Evolutionary conservation across 805 yeast genomes (phyloP).

Genomic region (Kuraishia piskuri): DNA sequence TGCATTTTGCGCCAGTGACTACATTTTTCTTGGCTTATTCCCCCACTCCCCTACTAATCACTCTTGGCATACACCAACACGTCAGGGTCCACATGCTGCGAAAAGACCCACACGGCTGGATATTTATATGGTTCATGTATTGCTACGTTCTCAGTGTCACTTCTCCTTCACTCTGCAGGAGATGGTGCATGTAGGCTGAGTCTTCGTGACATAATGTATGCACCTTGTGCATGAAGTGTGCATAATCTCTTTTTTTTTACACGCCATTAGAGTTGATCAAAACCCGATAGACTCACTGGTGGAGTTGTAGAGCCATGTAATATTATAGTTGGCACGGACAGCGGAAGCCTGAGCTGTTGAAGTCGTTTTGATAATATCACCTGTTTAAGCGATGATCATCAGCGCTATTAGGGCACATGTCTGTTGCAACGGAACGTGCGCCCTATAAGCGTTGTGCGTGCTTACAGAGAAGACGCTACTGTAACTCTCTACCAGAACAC

Average conservation of each 20-base stretch:
- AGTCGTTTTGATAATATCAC: too few relatives aligned
- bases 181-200: neutral
- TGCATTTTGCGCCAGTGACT: neutral
- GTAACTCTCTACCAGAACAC: too few relatives aligned
- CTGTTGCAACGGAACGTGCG: neutral
- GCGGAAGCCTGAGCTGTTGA: too few relatives aligned
- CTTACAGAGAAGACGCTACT: too few relatives aligned
- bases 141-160: neutral
- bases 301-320: neutral
- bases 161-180: too few relatives aligned
- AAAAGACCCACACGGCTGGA: neutral
- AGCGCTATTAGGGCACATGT: too few relatives aligned
- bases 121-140: neutral
- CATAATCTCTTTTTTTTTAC: neutral
- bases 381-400: neutral
- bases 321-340: neutral
- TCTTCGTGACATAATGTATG: neutral
- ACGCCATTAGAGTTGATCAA: neutral
- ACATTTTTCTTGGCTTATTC: neutral
- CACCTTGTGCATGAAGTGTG: neutral
- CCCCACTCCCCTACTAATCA: neutral
- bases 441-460: neutral
- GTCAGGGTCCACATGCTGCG: too few relatives aligned
- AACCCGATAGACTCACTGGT: too few relatives aligned
- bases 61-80: neutral